Base-by-base conservation (phyloP, 2,329 filamentous ascomycete species). In the Botrytis elliptica region DNA sequence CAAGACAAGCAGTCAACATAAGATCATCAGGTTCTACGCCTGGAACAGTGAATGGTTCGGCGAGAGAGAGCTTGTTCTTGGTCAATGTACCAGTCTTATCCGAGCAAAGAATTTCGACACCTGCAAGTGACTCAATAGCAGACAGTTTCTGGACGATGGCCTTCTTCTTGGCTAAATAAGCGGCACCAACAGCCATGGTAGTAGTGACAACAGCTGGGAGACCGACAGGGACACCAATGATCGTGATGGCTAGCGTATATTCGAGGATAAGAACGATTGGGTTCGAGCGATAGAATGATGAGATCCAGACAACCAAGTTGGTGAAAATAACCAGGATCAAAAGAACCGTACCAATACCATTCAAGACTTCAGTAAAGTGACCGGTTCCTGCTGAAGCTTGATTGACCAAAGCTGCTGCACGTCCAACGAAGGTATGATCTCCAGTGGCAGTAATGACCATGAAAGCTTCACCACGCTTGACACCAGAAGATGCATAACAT, bases 71-170 rank as follows among this genome's bases (percentile, higher is more conserved):
- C 87, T 96, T 97, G 88, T 97, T 97, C 88, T 95, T 96, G 82
- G 94, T 97, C 82, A 97, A 85, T 74, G 94, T 97, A 85, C 94
- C 94, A 44, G 94, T 97, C 89, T 97, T 97, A 88, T 97, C 94
- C 71, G 94, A 95, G 88, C 94, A 97, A 73, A 97, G 92, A 83
- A 97, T 96, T 85, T 97, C 92, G 76, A 97, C 94, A 86, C 94
- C 94, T 81, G 94, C 94, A 77, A 97, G 88, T 40, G 94, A 97
- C 86, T 97, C 94, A 76, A 97, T 97, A 77, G 94, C 94, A 49
- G 92, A 94, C 71, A 97, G 90, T 87, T 95, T 97, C 86, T 97
- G 94, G 77, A 97, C 94, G 78, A 97, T 97, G 72, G 94, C 94
- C 86, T 95, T 90, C 88, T 95, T 95, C 88, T 94, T 95, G 80